These are phyloP conservation scores for Gonium pectorale DNA, from an alignment of 139 green algal species.

Conservation along the genomic window DNA sequence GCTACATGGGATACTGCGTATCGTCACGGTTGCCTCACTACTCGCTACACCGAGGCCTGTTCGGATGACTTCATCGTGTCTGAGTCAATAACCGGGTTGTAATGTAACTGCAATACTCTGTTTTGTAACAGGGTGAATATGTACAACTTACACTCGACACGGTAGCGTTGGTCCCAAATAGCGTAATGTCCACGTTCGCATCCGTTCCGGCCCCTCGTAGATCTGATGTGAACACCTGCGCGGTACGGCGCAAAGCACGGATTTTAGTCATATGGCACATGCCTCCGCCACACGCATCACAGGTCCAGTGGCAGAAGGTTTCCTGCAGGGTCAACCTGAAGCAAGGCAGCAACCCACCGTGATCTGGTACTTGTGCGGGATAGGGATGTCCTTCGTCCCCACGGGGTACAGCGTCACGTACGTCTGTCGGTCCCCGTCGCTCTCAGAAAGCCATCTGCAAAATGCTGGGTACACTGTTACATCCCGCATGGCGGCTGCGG, in stretches of 20 bases:
- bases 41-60: too few species aligned
- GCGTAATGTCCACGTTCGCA: slow-evolving; percentile 62
- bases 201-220: slow-evolving; percentile 67
- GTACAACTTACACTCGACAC: slow-evolving; percentile 15
- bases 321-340: not conserved
- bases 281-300: not conserved
- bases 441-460: slow-evolving; percentile 55
- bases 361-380: slow-evolving; percentile 56
- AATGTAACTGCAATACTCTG: not conserved
- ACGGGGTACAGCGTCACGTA: slow-evolving; percentile 52
- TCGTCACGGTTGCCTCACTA: too few species aligned
- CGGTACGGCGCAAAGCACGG: too few species aligned
- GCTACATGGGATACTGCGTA: too few species aligned
- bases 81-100: too few species aligned
- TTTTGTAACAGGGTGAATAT: too few species aligned
- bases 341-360: slow-evolving; percentile 19
- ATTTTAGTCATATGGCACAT: not conserved
- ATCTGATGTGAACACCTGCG: slow-evolving; percentile 61
- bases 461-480: too few species aligned
- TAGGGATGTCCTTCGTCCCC: slow-evolving; percentile 37
- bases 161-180: slow-evolving; percentile 47
- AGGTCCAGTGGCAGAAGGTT: not conserved
- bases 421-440: slow-evolving; percentile 60
- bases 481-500: too few species aligned
- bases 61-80: too few species aligned